A percentile compares a stretch with the other conserved stretches of the same genome.
Conservation (phyloP, 176 grass and related monocot genomes). For the Poa pratensis region DNA sequence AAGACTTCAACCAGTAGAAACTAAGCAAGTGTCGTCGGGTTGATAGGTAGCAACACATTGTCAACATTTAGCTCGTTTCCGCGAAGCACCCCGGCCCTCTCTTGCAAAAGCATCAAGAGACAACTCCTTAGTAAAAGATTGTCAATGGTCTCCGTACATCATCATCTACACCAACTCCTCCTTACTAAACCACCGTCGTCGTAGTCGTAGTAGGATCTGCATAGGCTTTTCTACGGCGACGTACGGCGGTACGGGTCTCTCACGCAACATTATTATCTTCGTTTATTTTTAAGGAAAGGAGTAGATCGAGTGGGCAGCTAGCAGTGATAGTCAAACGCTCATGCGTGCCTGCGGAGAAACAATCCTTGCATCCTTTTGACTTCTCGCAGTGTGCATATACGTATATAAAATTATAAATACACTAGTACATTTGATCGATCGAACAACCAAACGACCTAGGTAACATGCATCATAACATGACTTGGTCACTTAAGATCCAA, state of each 20-base stretch:
- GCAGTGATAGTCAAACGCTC: conserved; percentile 11
- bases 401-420: too few relatives aligned
- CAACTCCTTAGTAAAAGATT: too few relatives aligned
- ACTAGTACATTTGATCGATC: too few relatives aligned
- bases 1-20: too few relatives aligned
- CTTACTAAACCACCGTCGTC: too few relatives aligned
- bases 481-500: conserved; percentile 29
- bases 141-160: too few relatives aligned
- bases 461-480: neutral
- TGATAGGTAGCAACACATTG: neutral
- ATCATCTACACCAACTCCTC: too few relatives aligned
- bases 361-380: conserved; percentile 43
- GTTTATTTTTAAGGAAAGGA: conserved; percentile 11
- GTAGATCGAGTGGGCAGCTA: neutral
- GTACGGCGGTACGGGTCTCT: too few relatives aligned
- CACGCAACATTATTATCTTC: neutral
- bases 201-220: too few relatives aligned
- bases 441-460: neutral
- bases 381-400: conserved; percentile 1
- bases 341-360: conserved; percentile 42
- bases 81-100: neutral
- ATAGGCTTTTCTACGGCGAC: too few relatives aligned
- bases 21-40: neutral
- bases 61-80: neutral
- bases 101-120: neutral